Percentiles rank a stretch among this genome's conserved stretches.
phyloP scores from a whole-genome alignment of 805 yeast genomes.

The Cyberlindnera xishuangbannaensis region DNA sequence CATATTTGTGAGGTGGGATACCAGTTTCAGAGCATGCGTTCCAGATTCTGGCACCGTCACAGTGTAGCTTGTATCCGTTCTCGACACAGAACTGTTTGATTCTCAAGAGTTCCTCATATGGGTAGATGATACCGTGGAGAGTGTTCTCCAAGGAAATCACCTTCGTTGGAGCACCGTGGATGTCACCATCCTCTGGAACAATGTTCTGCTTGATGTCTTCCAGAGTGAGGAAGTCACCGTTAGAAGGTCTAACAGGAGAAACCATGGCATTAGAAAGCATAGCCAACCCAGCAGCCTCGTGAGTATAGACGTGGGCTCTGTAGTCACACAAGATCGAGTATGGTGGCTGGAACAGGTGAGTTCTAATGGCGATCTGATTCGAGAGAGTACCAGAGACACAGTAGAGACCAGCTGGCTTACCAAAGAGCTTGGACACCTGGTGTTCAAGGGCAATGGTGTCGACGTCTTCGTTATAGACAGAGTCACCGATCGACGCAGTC shows the following conservation, averaged over 20 bases:
- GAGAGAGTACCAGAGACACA: slow-evolving; percentile 89
- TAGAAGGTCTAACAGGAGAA: slow-evolving; percentile 69
- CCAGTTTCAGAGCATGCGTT: slow-evolving; percentile 69
- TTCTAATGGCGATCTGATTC: slow-evolving; percentile 78
- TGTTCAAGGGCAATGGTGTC: slow-evolving; percentile 61
- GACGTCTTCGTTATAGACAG: slow-evolving; percentile 82
- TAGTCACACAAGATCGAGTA: slow-evolving; percentile 81
- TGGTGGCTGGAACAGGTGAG: slow-evolving; percentile 77
- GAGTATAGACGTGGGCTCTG: slow-evolving; percentile 75
- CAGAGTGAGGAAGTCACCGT: slow-evolving; percentile 70
- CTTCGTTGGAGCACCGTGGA: slow-evolving; percentile 85
- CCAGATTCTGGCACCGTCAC: slow-evolving; percentile 96
- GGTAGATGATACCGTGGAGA: slow-evolving; percentile 74
- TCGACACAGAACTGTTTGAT: slow-evolving; percentile 67
- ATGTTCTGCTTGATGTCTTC: slow-evolving; percentile 64
- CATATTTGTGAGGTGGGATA: slow-evolving; percentile 55
- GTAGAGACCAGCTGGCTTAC: slow-evolving; percentile 74
- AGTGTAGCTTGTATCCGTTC: slow-evolving; percentile 58
- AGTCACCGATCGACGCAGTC: slow-evolving; percentile 67
- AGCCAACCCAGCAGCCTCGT: slow-evolving; percentile 91
- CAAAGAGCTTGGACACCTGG: slow-evolving; percentile 61
- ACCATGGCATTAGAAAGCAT: slow-evolving; percentile 91
- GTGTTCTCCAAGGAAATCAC: slow-evolving; percentile 86
- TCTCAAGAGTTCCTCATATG: slow-evolving; percentile 67
- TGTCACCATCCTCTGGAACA: slow-evolving; percentile 71